Percentiles rank a stretch among this genome's conserved stretches.
These are phyloP conservation scores for Ogataea trehalophila DNA, from an alignment of 805 yeast genomes.

Conservation along the genomic window DNA sequence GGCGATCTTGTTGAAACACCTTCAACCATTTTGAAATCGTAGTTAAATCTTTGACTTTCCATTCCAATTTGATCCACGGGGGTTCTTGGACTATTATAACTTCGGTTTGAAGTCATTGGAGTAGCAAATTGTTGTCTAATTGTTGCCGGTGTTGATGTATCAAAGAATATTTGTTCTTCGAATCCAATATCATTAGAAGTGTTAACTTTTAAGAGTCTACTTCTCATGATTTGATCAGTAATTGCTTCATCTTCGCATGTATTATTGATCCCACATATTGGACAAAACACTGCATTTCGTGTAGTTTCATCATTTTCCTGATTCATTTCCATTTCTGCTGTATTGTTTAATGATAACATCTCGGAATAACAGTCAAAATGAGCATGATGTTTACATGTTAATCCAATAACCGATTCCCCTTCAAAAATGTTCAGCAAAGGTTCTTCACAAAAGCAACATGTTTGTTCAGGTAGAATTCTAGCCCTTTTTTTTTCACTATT, in stretches of 20 bases:
- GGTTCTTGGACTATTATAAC: conserved; percentile 15
- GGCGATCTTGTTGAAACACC: not conserved
- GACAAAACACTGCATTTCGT: conserved; percentile 10
- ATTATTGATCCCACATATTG: conserved; percentile 13
- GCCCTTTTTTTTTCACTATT: conserved; percentile 3
- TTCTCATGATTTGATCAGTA: conserved; percentile 13
- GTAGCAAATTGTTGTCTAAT: conserved; percentile 3
- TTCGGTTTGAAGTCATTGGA: conserved; percentile 6
- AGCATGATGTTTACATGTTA: conserved; percentile 39
- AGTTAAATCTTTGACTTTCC: conserved; percentile 5
- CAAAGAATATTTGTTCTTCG: conserved; percentile 6
- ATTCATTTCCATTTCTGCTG: conserved; percentile 1
- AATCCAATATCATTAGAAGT: not conserved
- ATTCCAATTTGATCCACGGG: conserved; percentile 23
- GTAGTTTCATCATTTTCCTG: not conserved
- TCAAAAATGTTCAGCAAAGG: conserved; percentile 32
- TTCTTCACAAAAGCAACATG: conserved; percentile 44
- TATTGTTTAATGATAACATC: conserved; percentile 12
- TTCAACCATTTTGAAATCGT: not conserved
- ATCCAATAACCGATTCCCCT: conserved; percentile 39
- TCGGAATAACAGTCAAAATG: conserved; percentile 41
- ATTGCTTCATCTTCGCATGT: conserved; percentile 13
- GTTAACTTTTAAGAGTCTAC: conserved; percentile 6
- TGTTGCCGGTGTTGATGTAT: conserved; percentile 2
- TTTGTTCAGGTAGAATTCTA: conserved; percentile 9